Conservation (phyloP, 352 stramenopile genomes). For the Globisporangium paddicum region DNA sequence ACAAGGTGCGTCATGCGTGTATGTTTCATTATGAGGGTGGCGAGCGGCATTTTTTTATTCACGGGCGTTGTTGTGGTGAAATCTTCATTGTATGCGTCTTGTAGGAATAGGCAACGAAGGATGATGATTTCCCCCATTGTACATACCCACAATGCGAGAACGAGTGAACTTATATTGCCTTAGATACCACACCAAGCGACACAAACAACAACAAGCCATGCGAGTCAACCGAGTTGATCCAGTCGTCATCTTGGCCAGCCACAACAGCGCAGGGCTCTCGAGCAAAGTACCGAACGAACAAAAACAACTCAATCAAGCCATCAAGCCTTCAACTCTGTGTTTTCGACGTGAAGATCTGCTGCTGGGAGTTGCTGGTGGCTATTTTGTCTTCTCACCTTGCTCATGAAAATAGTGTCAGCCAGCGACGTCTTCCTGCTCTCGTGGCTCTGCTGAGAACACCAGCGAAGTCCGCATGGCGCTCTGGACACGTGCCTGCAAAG, state of each 20-base stretch:
- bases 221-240: background rate
- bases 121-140: slow-evolving; percentile 6
- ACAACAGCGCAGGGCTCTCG: background rate
- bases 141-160: slow-evolving; percentile 4
- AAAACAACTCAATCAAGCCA: background rate
- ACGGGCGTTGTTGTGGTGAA: background rate
- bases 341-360: slow-evolving; percentile 5
- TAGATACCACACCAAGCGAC: slow-evolving; percentile 5
- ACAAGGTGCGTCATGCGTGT: slow-evolving; percentile 5
- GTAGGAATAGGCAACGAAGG: slow-evolving; percentile 10
- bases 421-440: no score
- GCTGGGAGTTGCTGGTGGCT: background rate
- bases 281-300: background rate
- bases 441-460: background rate
- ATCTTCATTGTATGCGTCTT: background rate
- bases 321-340: background rate
- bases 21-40: background rate
- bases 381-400: no score
- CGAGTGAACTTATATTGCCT: slow-evolving; percentile 14
- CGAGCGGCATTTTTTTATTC: background rate
- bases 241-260: background rate
- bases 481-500: no score
- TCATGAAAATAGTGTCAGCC: no score
- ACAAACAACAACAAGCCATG: background rate
- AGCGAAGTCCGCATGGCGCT: slow-evolving; percentile 1